Base-by-base conservation (phyloP, 106 monocot genomes). In the Allium fistulosum region DNA sequence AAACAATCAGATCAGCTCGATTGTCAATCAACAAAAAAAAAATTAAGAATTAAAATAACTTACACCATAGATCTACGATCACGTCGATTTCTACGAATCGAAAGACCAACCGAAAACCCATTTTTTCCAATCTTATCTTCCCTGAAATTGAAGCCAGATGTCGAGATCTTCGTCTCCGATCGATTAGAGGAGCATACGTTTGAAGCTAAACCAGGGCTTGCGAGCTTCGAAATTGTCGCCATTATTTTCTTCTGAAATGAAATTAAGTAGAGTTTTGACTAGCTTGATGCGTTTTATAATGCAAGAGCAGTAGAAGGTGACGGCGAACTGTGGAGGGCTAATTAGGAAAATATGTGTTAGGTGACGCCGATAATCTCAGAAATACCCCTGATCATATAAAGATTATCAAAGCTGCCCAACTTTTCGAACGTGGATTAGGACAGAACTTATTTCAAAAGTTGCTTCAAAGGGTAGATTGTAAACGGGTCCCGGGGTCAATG, bases 211-310 rank as follows among this genome's bases (percentile, higher is more conserved):
- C 59, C 67, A 62, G 86, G 65, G 74, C 57, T 74, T 17, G 69
- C 46, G 63, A 87, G 75, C 74, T 83, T 87, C 18, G 86, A 84
- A 28, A 87, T 69, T 17, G 91, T 66, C 18, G 87, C 87, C 91
- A 87, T 87, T 26, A 55, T 26, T 26, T 26, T 61, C 14, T 63
- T 14, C 49, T 62, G 45, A 10, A 65, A 49, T 17, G 65, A 65
- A 49, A 65, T 17, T 48, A 11, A 6, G 48, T 47, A 49, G 65
- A 65, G 49, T 5, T 10, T 45, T 7, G n/a, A 4, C 8, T 3
- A 13, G 65, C 9, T 65, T 47, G 65, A 11, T 47, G 65, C 17
- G 11, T 49, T 47, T 65, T 17, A 5, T n/a, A 7, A 65, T 9
- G 11, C 18, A 9, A 17, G 49, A 17, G 13, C 13, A 3, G 53